Evolutionary conservation across 2,329 filamentous ascomycete genomes (phyloP).

Genomic region (Stenocarpella maydis): DNA sequence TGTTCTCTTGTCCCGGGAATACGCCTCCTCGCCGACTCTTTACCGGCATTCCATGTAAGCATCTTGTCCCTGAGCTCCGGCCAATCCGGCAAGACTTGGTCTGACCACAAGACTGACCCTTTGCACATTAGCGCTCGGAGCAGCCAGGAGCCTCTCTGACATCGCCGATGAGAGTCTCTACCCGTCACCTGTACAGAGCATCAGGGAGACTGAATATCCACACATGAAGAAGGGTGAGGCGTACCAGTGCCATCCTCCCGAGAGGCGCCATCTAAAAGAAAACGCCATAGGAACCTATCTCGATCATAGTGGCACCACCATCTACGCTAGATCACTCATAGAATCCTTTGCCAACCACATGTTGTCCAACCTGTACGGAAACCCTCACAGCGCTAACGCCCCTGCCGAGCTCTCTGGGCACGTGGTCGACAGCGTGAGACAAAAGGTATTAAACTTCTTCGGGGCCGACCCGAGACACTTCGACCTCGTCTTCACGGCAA

Average conservation of each 20-base stretch:
- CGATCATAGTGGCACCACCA: conserved; percentile 65
- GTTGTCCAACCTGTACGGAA: conserved; percentile 67
- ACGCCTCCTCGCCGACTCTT: conserved; percentile 27
- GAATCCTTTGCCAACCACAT: conserved; percentile 64
- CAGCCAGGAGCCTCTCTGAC: not conserved
- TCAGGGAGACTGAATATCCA: conserved; percentile 51
- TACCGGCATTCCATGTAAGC: conserved; percentile 28
- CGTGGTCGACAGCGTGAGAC: conserved; percentile 63
- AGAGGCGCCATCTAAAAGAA: not conserved
- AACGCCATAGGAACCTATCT: conserved; percentile 56
- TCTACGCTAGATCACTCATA: conserved; percentile 66
- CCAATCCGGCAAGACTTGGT: not conserved
- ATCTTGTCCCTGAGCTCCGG: not conserved
- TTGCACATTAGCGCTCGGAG: conserved; percentile 1
- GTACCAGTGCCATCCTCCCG: not conserved
- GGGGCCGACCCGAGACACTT: conserved; percentile 66
- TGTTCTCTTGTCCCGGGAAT: conserved; percentile 17
- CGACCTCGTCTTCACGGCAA: conserved; percentile 79
- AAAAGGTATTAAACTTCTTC: conserved; percentile 63
- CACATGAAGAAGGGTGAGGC: conserved; percentile 51
- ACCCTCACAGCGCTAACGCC: conserved; percentile 71
- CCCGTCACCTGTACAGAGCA: conserved; percentile 41
- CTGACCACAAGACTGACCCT: not conserved
- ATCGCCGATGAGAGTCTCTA: conserved; percentile 29
- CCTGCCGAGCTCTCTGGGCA: conserved; percentile 66